phyloP scores from a whole-genome alignment of 352 stramenopile species.

The Paralagenidium karlingii region DNA sequence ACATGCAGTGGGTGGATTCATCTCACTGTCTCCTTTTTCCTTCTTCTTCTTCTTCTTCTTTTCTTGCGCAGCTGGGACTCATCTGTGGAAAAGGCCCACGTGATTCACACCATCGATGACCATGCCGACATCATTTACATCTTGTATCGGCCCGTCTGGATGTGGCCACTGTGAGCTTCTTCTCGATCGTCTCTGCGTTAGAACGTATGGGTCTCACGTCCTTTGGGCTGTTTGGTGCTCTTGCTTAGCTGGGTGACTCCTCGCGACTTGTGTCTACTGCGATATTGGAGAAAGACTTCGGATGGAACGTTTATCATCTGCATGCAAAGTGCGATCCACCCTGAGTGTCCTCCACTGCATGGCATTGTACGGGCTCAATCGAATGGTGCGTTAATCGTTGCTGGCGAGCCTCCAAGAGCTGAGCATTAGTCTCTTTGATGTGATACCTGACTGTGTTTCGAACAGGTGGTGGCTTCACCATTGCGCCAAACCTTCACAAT shows the following conservation, averaged over 20 bases:
- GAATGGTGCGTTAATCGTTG: conserved; percentile 48
- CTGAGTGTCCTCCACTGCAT: conserved; percentile 52
- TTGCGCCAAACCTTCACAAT: background rate
- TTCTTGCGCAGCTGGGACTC: conserved; percentile 43
- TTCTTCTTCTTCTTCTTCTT: background rate
- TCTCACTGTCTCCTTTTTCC: background rate
- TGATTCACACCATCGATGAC: conserved; percentile 67
- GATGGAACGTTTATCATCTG: conserved; percentile 71
- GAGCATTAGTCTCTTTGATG: background rate
- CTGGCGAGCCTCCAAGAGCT: conserved; percentile 7
- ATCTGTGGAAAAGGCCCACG: conserved; percentile 37
- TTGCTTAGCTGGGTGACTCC: conserved; percentile 43
- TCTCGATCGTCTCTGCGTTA: conserved; percentile 3
- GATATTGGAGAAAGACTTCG: conserved; percentile 57
- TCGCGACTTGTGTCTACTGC: conserved; percentile 48
- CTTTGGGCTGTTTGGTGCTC: background rate
- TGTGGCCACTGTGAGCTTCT: conserved; percentile 53
- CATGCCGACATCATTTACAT: conserved; percentile 72
- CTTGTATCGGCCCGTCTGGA: conserved; percentile 62
- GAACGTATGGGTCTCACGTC: background rate
- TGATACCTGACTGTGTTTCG: conserved; percentile 3
- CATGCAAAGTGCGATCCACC: conserved; percentile 59
- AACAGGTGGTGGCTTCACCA: too few relatives aligned
- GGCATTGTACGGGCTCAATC: conserved; percentile 43
- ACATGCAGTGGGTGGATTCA: too few relatives aligned